A percentile compares a stretch with the other conserved stretches of the same genome.
Conservation (phyloP, 306 rosid species). For the Rosa persica region DNA sequence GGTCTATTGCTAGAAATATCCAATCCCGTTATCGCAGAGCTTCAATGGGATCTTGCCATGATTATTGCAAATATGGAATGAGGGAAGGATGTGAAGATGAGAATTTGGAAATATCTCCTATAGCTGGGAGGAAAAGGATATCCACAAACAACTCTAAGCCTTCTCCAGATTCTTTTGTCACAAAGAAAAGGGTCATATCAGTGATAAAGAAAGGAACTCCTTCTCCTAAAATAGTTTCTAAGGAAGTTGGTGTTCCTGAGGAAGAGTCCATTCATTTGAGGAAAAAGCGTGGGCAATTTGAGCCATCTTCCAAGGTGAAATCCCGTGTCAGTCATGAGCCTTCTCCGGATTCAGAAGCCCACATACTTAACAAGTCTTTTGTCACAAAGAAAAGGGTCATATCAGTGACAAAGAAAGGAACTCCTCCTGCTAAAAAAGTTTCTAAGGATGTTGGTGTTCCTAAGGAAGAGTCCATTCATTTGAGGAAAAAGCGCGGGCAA, state of each 20-base stretch:
- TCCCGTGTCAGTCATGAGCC: constrained; percentile 24
- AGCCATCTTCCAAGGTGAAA: constrained; percentile 25
- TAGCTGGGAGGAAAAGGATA: constrained; percentile 30
- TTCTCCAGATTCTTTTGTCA: constrained; percentile 26
- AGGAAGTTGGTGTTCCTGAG: constrained; percentile 36
- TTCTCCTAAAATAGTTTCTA: constrained; percentile 25
- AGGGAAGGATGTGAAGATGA: constrained; percentile 23
- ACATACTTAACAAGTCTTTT: constrained; percentile 16
- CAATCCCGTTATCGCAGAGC: constrained; percentile 62
- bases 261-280: constrained; percentile 25
- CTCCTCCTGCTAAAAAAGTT: constrained; percentile 23
- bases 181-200: constrained; percentile 29
- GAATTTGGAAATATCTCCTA: constrained; percentile 24
- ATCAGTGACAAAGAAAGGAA: constrained; percentile 29
- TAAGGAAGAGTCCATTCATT: constrained; percentile 25
- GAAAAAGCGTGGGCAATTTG: neutral
- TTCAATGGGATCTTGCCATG: constrained; percentile 71
- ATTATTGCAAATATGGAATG: constrained; percentile 72
- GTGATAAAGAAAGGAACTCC: constrained; percentile 25
- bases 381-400: constrained; percentile 28
- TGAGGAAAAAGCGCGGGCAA: neutral
- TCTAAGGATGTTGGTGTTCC: constrained; percentile 38
- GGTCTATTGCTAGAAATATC: constrained; percentile 27
- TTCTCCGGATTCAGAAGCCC: constrained; percentile 26
- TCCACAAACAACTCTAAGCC: constrained; percentile 27